Conservation (phyloP, 2,329 filamentous ascomycete species). For the Cytospora mali region DNA sequence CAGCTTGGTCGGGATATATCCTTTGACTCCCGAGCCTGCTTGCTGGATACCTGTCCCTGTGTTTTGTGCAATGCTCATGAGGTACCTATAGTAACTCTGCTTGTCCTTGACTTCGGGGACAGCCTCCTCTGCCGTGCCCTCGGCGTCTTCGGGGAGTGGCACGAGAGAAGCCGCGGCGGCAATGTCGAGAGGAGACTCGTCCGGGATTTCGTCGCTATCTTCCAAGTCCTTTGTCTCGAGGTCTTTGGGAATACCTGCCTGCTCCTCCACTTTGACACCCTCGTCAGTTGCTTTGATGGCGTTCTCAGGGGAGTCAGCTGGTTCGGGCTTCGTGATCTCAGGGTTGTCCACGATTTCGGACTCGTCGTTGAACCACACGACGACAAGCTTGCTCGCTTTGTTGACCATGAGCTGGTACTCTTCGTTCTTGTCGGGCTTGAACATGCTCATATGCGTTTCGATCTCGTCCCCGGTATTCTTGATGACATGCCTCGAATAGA, state of each 20-base stretch:
- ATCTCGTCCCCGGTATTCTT: conserved; percentile 70
- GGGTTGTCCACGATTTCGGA: conserved; percentile 48
- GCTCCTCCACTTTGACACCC: conserved; percentile 26
- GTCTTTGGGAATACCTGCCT: conserved; percentile 26
- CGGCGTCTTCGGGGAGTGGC: conserved; percentile 48
- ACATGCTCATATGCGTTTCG: conserved; percentile 70
- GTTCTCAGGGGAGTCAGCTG: conserved; percentile 32
- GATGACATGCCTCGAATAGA: conserved; percentile 62
- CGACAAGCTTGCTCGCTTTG: conserved; percentile 58
- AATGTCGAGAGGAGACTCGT: conserved; percentile 56
- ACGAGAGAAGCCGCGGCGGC: conserved; percentile 54
- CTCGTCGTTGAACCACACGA: conserved; percentile 58
- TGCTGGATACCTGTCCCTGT: conserved; percentile 45
- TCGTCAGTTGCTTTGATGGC: conserved; percentile 34
- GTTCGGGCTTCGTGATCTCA: conserved; percentile 33
- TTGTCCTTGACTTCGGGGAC: conserved; percentile 38
- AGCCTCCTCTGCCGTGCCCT: conserved; percentile 36
- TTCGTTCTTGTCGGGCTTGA: conserved; percentile 62
- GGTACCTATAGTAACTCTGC: conserved; percentile 51
- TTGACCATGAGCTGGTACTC: conserved; percentile 67
- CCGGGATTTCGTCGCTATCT: conserved; percentile 38
- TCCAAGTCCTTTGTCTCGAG: conserved; percentile 37
- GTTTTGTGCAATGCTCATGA: conserved; percentile 53
- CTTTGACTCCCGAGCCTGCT: conserved; percentile 49
- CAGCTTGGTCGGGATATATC: conserved; percentile 50